Evolutionary conservation across 2,329 filamentous ascomycete species (phyloP), one percentile per base, ranked within the genome.

Genomic region (Lachnellula suecica): DNA sequence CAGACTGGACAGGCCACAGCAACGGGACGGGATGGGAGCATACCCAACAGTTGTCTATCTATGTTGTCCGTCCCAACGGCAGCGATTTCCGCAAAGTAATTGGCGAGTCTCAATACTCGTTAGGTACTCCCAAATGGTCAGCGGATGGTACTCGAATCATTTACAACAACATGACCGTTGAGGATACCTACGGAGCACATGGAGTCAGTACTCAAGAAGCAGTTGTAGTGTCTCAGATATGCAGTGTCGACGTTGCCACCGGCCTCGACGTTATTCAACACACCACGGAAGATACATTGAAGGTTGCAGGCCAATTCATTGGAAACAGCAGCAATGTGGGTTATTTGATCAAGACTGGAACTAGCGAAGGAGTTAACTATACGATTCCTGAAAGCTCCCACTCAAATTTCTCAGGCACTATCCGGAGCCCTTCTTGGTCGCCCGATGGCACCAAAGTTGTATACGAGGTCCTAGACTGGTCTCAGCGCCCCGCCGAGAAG

Each of bases 11-110:
- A 3, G 72, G 73, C 1, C 72, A 75, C 50, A 67, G 69, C 11
- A 66, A 71, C 47, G 67, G 71, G 17, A 65, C 67, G 4, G 61
- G 72, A 24, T 73, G 72, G 72, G 66, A 74, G 49, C 72, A 74
- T 44, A 61, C 71, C 0, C 72, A 74, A 51, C 62, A 65, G 17
- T 62, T 75, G 3, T 70, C 70, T 0, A 58, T 75, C n/a, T 74
- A 75, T 43, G 65, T 63, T 2, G 69, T 74, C 19, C 63, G 66
- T 2, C 66, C 70, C 0, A 57, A 74, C 46, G 70, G 72, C 13
- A 61, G 65, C 9, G 71, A 62, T 37, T 72, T 74, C 42, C 66
- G 67, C n/a, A 56, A 67, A 44, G 49, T 74, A 15, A 60, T 60
- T 2, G 63, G 60, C 22, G 68, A 72, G 56, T 29, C 47, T 1